Percentiles rank a stretch among this genome's conserved stretches.
phyloP scores from a whole-genome alignment of 768 basidiomycete species.

The Suillus clintonianus region DNA sequence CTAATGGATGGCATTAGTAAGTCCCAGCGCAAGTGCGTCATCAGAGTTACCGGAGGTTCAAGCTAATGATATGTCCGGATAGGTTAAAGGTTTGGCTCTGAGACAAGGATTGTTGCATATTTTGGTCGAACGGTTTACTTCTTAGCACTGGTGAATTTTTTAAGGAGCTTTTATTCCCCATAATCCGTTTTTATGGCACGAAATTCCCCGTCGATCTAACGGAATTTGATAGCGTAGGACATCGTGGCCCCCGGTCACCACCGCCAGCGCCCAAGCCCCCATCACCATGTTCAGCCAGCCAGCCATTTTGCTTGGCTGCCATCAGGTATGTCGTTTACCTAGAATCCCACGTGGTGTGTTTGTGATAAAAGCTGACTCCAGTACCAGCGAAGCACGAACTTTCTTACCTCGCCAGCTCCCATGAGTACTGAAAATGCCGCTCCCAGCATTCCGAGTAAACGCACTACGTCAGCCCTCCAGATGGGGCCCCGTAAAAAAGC shows the following conservation, averaged over 20 bases:
- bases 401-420: not conserved
- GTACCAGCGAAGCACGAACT: not conserved
- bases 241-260: too few relatives aligned
- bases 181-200: too few relatives aligned
- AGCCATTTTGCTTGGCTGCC: too few relatives aligned
- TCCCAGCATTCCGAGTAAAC: not conserved
- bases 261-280: too few relatives aligned
- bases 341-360: not conserved
- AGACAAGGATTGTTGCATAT: not conserved
- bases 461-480: slow-evolving; percentile 7
- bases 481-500: slow-evolving; percentile 14
- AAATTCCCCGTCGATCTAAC: too few relatives aligned
- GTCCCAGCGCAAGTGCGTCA: not conserved
- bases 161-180: not conserved
- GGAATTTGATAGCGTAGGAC: too few relatives aligned
- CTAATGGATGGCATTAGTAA: not conserved
- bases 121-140: not conserved
- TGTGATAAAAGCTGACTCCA: not conserved
- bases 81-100: not conserved
- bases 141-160: too few relatives aligned
- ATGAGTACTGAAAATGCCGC: not conserved
- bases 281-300: too few relatives aligned
- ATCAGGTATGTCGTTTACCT: too few relatives aligned
- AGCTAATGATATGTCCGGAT: not conserved
- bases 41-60: not conserved